phyloP scores from a whole-genome alignment of 495 filamentous ascomycete genomes.

The Bombardia bombarda region DNA sequence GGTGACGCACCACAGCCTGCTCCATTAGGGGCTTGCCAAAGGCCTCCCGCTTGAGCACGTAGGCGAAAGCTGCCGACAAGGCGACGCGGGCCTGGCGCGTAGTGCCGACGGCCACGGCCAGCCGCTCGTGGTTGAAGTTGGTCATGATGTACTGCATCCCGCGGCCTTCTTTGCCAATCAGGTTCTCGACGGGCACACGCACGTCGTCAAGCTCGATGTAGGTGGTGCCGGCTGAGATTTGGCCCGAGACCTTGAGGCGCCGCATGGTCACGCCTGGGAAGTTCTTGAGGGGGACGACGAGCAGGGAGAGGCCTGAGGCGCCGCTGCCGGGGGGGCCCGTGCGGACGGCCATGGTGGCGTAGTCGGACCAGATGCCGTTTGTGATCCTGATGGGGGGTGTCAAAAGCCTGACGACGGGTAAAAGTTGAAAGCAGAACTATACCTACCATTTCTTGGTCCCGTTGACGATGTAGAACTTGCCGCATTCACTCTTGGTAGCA shows the following conservation, averaged over 20 bases:
- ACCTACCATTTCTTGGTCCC: slow-evolving; percentile 69
- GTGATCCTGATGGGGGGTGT: too few relatives aligned
- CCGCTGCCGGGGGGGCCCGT: slow-evolving; percentile 57
- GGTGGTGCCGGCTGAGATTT: slow-evolving; percentile 57
- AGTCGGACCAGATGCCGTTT: slow-evolving; percentile 70
- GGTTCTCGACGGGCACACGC: slow-evolving; percentile 57
- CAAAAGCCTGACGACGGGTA: too few relatives aligned
- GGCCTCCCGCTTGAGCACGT: slow-evolving; percentile 63
- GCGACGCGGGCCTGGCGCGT: slow-evolving; percentile 59
- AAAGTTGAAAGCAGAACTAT: too few relatives aligned
- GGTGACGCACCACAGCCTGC: slow-evolving; percentile 64
- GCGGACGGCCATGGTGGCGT: slow-evolving; percentile 66
- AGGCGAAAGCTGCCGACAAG: slow-evolving; percentile 55
- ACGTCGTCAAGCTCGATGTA: slow-evolving; percentile 73
- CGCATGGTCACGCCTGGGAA: slow-evolving; percentile 58
- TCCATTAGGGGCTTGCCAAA: slow-evolving; percentile 67
- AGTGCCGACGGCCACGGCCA: slow-evolving; percentile 55
- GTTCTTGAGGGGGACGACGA: slow-evolving; percentile 59
- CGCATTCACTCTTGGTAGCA: slow-evolving; percentile 45
- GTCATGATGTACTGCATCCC: slow-evolving; percentile 75
- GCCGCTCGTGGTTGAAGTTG: slow-evolving; percentile 77
- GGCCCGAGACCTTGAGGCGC: slow-evolving; percentile 53
- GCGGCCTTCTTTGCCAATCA: slow-evolving; percentile 61
- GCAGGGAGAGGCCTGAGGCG: slow-evolving; percentile 51
- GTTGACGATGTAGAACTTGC: slow-evolving; percentile 62